Base-by-base conservation (phyloP, 2,329 filamentous ascomycete genomes). In the Escovopsis sp. region DNA sequence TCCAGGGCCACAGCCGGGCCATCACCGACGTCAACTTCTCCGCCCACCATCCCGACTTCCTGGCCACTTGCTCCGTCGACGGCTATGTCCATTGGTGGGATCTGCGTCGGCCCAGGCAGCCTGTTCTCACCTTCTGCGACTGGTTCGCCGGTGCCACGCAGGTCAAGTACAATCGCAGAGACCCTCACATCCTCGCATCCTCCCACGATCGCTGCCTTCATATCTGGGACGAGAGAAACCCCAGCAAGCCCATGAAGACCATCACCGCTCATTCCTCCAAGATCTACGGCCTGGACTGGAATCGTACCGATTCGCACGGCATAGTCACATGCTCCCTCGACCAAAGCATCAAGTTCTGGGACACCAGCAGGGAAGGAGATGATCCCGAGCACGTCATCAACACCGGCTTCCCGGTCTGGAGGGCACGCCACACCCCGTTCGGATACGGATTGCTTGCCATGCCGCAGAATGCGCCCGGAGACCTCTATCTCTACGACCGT, bases 21-120 rank as follows among this genome's bases (percentile, higher is more conserved):
- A 95, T 95, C 51, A 95, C 88, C 7, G 88, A 95, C 57, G 87
- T 95, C 59, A 95, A 95, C 59, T 95, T 94, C 60, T 94, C 86
- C 0, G 87, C 88, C 5, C 85, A 94, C 51, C 84, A 95, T 55
- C 85, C 87, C 0, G 88, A 95, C 55, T 69, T 88, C 35, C 73
- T 95, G 13, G 84, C 87, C 9, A 94, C 89, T 0, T 95, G 87
- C 58, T 84, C 86, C 4, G 84, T 95, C 27, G 88, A 95, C 60
- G 91, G 87, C 39, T 94, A 87, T 54, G 84, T 95, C 8, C 85
- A 94, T 58, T 86, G 80, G 53, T 95, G 89, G 86, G 88, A 95
- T 62, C 65, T 95, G 37, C 76, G 88, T 31, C 72, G 74, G 39
- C 80, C 86, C 0, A 71, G 72, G 35, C 75, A 81, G 48, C 84